Conservation (phyloP, 2,329 filamentous ascomycete species). For the Colletotrichum orbiculare region DNA sequence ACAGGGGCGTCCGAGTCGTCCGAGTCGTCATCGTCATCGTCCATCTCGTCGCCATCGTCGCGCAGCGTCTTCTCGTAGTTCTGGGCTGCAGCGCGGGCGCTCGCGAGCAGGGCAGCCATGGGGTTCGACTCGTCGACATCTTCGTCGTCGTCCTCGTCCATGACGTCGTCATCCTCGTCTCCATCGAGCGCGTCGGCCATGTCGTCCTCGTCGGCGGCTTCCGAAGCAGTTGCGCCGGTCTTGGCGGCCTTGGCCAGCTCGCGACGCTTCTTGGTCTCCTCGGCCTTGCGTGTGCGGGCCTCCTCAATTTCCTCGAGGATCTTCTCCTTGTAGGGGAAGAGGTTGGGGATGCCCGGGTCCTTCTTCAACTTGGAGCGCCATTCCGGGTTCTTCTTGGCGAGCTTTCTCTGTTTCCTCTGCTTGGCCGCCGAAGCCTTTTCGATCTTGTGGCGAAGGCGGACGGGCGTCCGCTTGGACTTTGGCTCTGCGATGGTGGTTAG, state of each 20-base stretch:
- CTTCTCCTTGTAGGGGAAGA: constrained; percentile 98
- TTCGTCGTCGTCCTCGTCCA: constrained; percentile 62
- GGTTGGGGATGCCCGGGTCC: constrained; percentile 95
- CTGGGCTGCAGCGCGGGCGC: constrained; percentile 80
- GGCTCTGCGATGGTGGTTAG: constrained; percentile 71
- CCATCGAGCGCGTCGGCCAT: constrained; percentile 58
- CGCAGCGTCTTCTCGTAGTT: constrained; percentile 76
- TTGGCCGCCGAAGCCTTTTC: constrained; percentile 91
- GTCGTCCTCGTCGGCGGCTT: constrained; percentile 55
- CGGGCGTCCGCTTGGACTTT: constrained; percentile 90
- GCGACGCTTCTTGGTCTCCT: constrained; percentile 77
- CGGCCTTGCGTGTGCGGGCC: constrained; percentile 80
- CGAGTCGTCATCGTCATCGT: constrained; percentile 50
- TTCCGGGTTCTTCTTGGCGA: constrained; percentile 95
- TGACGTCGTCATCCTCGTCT: constrained; percentile 60
- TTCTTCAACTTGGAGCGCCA: constrained; percentile 97
- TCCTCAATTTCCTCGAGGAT: constrained; percentile 95
- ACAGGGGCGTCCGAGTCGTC: constrained; percentile 68
- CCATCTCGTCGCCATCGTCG: constrained; percentile 65
- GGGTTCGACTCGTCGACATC: constrained; percentile 81
- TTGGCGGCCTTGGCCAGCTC: constrained; percentile 78
- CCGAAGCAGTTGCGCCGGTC: constrained; percentile 55
- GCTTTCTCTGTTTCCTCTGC: constrained; percentile 89
- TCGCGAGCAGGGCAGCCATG: constrained; percentile 91
- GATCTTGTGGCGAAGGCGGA: constrained; percentile 94